A percentile compares a stretch with the other conserved stretches of the same genome.
Evolutionary conservation across 2,329 filamentous ascomycete species (phyloP).

Genomic region (Fusarium acutatum): DNA sequence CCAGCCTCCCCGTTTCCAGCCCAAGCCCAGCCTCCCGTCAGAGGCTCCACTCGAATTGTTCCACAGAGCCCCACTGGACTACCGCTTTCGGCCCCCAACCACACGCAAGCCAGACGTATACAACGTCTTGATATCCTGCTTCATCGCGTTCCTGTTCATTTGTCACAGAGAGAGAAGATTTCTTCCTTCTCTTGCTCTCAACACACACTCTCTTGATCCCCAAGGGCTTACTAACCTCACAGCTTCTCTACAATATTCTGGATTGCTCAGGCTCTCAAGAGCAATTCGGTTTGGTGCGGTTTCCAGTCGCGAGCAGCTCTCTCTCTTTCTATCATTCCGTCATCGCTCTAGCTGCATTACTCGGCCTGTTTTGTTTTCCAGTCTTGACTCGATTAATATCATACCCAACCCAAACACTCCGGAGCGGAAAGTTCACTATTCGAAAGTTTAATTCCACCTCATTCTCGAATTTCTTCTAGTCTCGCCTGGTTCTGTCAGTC

Average conservation of each 20-base stretch:
- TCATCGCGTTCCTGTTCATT: slow-evolving; percentile 15
- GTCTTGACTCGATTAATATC: not conserved
- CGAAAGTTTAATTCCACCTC: slow-evolving; percentile 25
- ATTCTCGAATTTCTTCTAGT: slow-evolving; percentile 2
- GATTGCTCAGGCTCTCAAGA: not conserved
- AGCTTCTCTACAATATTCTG: not conserved
- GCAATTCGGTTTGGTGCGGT: slow-evolving; percentile 3
- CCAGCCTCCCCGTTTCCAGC: slow-evolving; percentile 47
- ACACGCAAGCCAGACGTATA: slow-evolving; percentile 42
- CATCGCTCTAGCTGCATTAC: slow-evolving; percentile 5
- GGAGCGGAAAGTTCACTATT: not conserved
- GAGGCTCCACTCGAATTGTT: slow-evolving; percentile 17
- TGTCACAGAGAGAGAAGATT: slow-evolving; percentile 25
- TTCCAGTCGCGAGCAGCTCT: not conserved
- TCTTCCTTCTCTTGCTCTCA: slow-evolving; percentile 16
- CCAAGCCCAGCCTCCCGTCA: slow-evolving; percentile 42
- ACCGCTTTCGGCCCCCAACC: slow-evolving; percentile 43
- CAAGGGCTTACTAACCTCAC: slow-evolving; percentile 25
- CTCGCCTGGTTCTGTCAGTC: slow-evolving; percentile 7
- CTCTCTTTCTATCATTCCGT: slow-evolving; percentile 11
- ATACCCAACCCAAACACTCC: not conserved
- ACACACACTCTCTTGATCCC: slow-evolving; percentile 10
- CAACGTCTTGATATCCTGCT: slow-evolving; percentile 39
- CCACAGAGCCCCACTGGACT: slow-evolving; percentile 35
- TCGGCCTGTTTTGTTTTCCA: slow-evolving; percentile 2